Base-by-base conservation (phyloP, 306 rosid genomes). In the Inga laurina region DNA sequence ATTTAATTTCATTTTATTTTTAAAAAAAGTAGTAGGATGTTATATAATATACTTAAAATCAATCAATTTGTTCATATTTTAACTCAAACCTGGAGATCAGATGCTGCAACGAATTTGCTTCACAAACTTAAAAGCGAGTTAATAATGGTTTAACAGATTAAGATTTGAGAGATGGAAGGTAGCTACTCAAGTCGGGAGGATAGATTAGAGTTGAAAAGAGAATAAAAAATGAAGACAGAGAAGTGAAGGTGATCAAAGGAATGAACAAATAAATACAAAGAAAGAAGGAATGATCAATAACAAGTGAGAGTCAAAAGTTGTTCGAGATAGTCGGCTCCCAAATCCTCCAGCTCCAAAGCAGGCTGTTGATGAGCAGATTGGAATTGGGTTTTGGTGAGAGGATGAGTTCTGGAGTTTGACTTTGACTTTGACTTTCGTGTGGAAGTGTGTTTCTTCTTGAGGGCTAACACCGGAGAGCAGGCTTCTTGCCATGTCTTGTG, bases 311-410 rank as follows among this genome's bases (percentile, higher is more conserved):
- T 82, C 87, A 92, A 61, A 12, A 94, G 97, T 24, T 94, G 89
- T 19, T 94, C 98, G 10, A 94, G 82, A 83, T 88, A 94, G 14
- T 94, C 97, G 21, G 87, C 85, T 56, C 98, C 98, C 86, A 94
- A 86, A 81, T 94, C 96, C 87, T 92, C 92, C 9, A 90, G 86
- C 32, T 86, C 92, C 18, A 90, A 57, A 45, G 86, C 87, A n/a
- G 12, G 12, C 10, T 57, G 10, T 8, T 19, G 35, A 5, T 65
- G 34, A 6, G 70, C 8, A 12, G 70, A 0, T 39, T 39, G 43
- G 43, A 39, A 1, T 39, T 39, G 43, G 43, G 43, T 39, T 6
- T 5, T 39, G 8, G 43, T 8, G 43, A 39, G 8, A 39, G 43
- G 43, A 39, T 39, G 43, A 39, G 43, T 39, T 39, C 43, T 39